Evolutionary conservation across 495 filamentous ascomycete species (phyloP).

Genomic region (Cercophora samala): DNA sequence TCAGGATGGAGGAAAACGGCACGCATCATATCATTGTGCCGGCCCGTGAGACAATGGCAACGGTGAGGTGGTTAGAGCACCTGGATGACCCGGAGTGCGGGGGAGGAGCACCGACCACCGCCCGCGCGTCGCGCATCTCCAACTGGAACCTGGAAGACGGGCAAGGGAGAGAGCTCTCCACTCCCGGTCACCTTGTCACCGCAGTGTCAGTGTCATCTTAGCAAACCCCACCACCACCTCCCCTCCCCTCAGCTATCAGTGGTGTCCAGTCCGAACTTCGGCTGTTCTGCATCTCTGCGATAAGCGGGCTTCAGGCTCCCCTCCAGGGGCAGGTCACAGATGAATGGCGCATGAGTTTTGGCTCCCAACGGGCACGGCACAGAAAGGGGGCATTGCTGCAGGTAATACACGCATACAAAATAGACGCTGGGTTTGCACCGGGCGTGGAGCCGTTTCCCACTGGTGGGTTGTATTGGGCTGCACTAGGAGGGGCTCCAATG

Average conservation of each 20-base stretch:
- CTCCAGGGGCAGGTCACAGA: neutral
- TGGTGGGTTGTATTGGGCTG: constrained; percentile 3
- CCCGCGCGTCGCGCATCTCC: neutral
- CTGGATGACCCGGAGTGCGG: constrained; percentile 4
- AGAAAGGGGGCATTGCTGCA: constrained; percentile 11
- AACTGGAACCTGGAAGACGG: too few relatives aligned
- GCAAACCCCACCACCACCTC: neutral
- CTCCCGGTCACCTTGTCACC: neutral
- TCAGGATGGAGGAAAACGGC: neutral
- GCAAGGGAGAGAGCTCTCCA: neutral
- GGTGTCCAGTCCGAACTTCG: neutral
- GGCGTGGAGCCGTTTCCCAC: constrained; percentile 6
- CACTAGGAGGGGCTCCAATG: constrained; percentile 19
- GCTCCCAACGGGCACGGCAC: constrained; percentile 10
- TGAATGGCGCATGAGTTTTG: constrained; percentile 3
- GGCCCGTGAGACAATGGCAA: constrained; percentile 2
- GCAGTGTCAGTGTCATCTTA: neutral
- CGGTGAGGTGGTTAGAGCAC: neutral
- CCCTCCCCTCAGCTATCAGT: too few relatives aligned
- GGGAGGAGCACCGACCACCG: constrained; percentile 6
- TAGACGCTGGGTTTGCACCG: neutral
- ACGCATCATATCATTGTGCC: neutral
- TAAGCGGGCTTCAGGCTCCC: constrained; percentile 13
- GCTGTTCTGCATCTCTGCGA: constrained; percentile 1
- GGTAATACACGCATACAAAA: neutral